Percentiles rank a stretch among this genome's conserved stretches.
Conservation (phyloP, 1,284 basidiomycete species). For the Puccinia novopanici region DNA sequence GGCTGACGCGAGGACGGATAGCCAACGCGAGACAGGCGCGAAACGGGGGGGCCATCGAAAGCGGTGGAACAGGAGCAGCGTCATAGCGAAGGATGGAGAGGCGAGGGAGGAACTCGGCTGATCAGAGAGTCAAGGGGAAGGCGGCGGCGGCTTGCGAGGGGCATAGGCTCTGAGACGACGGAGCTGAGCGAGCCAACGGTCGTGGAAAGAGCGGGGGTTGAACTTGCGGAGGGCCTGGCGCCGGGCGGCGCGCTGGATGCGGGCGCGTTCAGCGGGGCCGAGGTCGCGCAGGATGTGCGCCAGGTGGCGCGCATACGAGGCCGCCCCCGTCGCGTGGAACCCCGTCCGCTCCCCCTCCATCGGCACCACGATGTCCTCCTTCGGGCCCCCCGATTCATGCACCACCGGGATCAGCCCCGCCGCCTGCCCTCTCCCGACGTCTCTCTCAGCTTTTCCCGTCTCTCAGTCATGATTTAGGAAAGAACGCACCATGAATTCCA, state of each 20-base stretch:
- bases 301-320: neutral
- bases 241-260: neutral
- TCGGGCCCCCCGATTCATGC: slow-evolving; percentile 88
- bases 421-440: no score
- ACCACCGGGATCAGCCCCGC: slow-evolving; percentile 89
- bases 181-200: neutral
- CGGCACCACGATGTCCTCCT: slow-evolving; percentile 80
- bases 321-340: slow-evolving; percentile 4
- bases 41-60: no score
- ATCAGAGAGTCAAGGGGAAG: no score
- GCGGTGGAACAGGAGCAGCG: no score
- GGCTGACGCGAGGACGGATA: no score
- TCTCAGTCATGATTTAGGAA: no score
- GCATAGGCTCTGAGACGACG: no score
- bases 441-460: no score
- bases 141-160: no score
- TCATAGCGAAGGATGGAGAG: no score
- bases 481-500: slow-evolving; percentile 85
- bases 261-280: neutral
- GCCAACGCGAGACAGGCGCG: no score
- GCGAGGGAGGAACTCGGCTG: no score
- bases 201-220: neutral
- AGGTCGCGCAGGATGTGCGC: neutral
- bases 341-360: neutral
- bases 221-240: neutral